phyloP scores from a whole-genome alignment of 1,284 basidiomycete genomes.

The Chalciporus piperatoides region DNA sequence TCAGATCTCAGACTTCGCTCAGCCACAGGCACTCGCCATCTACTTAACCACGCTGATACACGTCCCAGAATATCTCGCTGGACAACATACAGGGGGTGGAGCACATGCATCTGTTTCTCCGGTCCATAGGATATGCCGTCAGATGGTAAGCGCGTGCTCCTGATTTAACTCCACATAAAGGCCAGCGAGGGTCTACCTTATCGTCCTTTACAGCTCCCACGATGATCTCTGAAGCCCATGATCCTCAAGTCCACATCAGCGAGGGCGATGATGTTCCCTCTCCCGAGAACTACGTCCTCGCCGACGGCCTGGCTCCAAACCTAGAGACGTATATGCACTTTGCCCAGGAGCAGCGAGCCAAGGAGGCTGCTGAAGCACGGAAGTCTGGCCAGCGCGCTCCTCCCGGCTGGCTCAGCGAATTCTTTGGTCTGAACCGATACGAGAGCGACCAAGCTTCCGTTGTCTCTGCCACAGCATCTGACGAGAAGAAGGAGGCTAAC shows the following conservation, averaged over 20 bases:
- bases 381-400: conserved; percentile 26
- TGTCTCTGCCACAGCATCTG: background rate
- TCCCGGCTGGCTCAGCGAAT: conserved; percentile 22
- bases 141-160: conserved; percentile 1
- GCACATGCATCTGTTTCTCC: background rate
- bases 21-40: background rate
- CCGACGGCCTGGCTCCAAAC: conserved; percentile 26
- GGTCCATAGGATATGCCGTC: background rate
- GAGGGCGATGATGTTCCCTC: conserved; percentile 6
- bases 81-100: background rate
- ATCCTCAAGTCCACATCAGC: conserved; percentile 14
- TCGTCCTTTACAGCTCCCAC: background rate
- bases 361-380: conserved; percentile 32
- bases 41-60: background rate
- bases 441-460: conserved; percentile 14
- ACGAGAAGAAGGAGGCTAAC: conserved; percentile 24
- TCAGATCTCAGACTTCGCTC: too few species aligned
- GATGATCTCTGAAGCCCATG: conserved; percentile 26
- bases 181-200: background rate
- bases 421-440: conserved; percentile 22
- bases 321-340: conserved; percentile 33
- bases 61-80: background rate
- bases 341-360: conserved; percentile 30
- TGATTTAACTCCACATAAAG: conserved; percentile 13
- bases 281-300: conserved; percentile 21